A percentile compares a stretch with the other conserved stretches of the same genome.
These are phyloP conservation scores for Citrus maxima DNA, from an alignment of 345 rosid genomes.

Conservation along the genomic window DNA sequence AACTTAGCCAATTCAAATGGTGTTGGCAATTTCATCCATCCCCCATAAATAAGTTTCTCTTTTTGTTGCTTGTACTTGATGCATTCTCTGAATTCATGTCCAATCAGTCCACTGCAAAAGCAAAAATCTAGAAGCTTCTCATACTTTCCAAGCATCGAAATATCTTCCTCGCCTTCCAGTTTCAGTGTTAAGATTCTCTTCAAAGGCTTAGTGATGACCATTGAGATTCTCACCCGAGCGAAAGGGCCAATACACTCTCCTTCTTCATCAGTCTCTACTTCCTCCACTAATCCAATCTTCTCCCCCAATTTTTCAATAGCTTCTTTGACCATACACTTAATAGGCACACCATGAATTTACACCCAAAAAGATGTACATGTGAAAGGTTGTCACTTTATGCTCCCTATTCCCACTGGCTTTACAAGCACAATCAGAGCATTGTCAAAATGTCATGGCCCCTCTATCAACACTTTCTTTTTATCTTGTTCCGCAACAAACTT, in stretches of 20 bases:
- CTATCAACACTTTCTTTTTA: too few relatives aligned
- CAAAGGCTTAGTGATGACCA: neutral
- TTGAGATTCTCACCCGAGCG: too few relatives aligned
- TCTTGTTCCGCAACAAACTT: neutral
- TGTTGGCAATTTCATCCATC: too few relatives aligned
- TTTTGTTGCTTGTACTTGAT: too few relatives aligned
- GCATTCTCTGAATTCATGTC: neutral
- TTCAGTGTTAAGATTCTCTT: too few relatives aligned
- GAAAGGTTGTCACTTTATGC: neutral
- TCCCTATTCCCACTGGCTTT: neutral
- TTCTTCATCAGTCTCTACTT: neutral
- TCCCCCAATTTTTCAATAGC: neutral
- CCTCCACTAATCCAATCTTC: neutral
- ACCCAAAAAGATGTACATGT: neutral
- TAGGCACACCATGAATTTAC: too few relatives aligned
- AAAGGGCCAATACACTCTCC: neutral
- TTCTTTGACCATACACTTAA: neutral
- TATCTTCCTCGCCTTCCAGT: too few relatives aligned
- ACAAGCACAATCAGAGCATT: neutral
- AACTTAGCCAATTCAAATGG: too few relatives aligned
- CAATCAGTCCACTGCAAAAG: neutral
- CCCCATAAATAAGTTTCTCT: too few relatives aligned
- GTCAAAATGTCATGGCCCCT: neutral
- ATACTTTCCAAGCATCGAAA: neutral
- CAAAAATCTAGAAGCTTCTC: neutral